Evolutionary conservation across 1,284 basidiomycete genomes (phyloP).

Genomic region (Rhodotorula sp.): DNA sequence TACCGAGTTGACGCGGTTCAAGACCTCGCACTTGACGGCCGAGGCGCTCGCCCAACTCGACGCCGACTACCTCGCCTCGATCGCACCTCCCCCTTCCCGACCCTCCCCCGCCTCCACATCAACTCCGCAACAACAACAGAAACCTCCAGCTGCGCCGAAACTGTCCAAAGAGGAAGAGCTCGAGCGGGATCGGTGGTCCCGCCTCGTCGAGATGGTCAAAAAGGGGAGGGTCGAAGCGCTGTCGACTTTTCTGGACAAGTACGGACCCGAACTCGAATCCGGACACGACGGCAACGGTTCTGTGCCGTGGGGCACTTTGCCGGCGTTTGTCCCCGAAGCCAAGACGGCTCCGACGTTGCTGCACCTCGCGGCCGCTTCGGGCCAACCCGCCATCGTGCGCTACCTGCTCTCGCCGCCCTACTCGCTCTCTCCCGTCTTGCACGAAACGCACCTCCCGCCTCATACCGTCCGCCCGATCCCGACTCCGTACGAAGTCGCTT

Average conservation of each 20-base stretch:
- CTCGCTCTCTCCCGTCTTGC: background rate
- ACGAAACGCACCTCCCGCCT: background rate
- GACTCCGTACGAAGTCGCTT: slow-evolving; percentile 83
- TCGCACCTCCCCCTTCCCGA: slow-evolving; percentile 21
- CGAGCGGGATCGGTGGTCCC: slow-evolving; percentile 69
- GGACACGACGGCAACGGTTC: slow-evolving; percentile 2
- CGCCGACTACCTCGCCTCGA: slow-evolving; percentile 70
- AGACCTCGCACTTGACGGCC: slow-evolving; percentile 81
- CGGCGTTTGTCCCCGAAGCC: slow-evolving; percentile 64
- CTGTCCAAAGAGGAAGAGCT: slow-evolving; percentile 75
- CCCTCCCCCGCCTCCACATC: background rate
- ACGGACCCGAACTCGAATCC: slow-evolving; percentile 57
- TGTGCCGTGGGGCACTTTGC: slow-evolving; percentile 59
- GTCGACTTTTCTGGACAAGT: slow-evolving; percentile 76
- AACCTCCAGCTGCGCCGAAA: slow-evolving; percentile 60
- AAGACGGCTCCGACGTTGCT: slow-evolving; percentile 63
- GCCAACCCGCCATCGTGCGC: slow-evolving; percentile 70
- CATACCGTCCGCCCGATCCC: slow-evolving; percentile 27
- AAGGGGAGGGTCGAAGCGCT: slow-evolving; percentile 82
- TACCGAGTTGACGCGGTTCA: slow-evolving; percentile 79
- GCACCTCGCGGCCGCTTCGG: slow-evolving; percentile 70
- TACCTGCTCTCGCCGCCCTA: slow-evolving; percentile 76
- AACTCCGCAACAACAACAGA: slow-evolving; percentile 20
- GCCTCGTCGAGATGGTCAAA: slow-evolving; percentile 82
- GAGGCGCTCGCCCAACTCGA: slow-evolving; percentile 80